Conservation (phyloP, 805 yeast genomes). For the Lipomyces sp. region DNA sequence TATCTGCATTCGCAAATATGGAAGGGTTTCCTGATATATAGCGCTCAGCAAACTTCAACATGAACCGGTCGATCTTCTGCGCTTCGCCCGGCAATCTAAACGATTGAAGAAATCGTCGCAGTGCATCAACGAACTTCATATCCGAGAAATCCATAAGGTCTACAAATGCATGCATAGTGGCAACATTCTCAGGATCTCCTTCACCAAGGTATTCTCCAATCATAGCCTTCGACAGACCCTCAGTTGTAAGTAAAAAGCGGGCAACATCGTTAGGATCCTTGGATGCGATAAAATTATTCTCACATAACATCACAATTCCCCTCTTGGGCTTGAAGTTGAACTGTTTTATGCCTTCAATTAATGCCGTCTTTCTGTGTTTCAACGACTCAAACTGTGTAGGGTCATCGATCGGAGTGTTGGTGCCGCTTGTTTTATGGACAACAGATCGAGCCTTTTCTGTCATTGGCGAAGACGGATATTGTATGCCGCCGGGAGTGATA, state of each 20-base stretch:
- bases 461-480: slow-evolving; percentile 7
- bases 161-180: slow-evolving; percentile 91
- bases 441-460: slow-evolving; percentile 12
- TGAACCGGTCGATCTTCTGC: slow-evolving; percentile 93
- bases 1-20: slow-evolving; percentile 73
- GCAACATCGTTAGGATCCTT: slow-evolving; percentile 75
- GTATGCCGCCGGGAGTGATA: slow-evolving; percentile 10
- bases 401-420: slow-evolving; percentile 54
- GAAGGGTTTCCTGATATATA: slow-evolving; percentile 86
- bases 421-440: slow-evolving; percentile 18
- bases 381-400: slow-evolving; percentile 83
- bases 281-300: slow-evolving; percentile 64
- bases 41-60: slow-evolving; percentile 95
- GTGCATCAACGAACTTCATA: slow-evolving; percentile 77
- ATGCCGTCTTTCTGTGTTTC: slow-evolving; percentile 80
- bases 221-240: slow-evolving; percentile 77
- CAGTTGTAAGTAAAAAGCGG: slow-evolving; percentile 65
- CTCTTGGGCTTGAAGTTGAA: slow-evolving; percentile 86
- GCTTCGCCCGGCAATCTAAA: slow-evolving; percentile 98
- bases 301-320: slow-evolving; percentile 69
- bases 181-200: slow-evolving; percentile 75
- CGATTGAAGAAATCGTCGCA: slow-evolving; percentile 80
- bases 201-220: slow-evolving; percentile 94
- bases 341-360: slow-evolving; percentile 74
- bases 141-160: slow-evolving; percentile 79